Percentiles rank a stretch among this genome's conserved stretches.
phyloP scores from a whole-genome alignment of 179 eudicot species.

The Patellifolia procumbens region DNA sequence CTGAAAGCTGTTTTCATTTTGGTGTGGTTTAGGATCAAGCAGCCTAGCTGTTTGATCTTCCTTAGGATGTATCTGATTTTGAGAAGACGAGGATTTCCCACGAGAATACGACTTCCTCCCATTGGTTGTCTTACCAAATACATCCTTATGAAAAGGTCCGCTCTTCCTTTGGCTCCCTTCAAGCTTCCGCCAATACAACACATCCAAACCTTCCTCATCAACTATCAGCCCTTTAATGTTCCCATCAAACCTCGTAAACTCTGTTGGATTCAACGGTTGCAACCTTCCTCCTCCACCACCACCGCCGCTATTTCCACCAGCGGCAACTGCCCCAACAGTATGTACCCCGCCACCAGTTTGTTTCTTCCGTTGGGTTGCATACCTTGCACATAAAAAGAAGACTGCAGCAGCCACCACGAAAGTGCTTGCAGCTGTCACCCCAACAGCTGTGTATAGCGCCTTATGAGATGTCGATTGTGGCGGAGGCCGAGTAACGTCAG shows the following conservation, averaged over 20 bases:
- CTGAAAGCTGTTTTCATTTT: background rate
- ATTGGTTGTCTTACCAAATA: slow-evolving; percentile 11
- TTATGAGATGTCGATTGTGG: slow-evolving; percentile 39
- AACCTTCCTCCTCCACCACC: slow-evolving; percentile 24
- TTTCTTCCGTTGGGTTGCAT: slow-evolving; percentile 25
- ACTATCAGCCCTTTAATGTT: slow-evolving; percentile 67
- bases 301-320: slow-evolving; percentile 31
- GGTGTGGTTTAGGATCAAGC: slow-evolving; percentile 18
- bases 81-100: slow-evolving; percentile 39
- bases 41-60: slow-evolving; percentile 31
- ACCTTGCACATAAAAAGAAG: slow-evolving; percentile 44
- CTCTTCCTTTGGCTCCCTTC: slow-evolving; percentile 47
- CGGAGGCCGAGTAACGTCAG: background rate
- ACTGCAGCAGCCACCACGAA: slow-evolving; percentile 53
- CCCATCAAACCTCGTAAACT: slow-evolving; percentile 50
- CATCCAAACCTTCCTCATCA: slow-evolving; percentile 91
- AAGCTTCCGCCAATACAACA: slow-evolving; percentile 75
- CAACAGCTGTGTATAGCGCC: slow-evolving; percentile 60
- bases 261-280: slow-evolving; percentile 29
- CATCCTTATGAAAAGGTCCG: slow-evolving; percentile 42
- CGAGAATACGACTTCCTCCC: slow-evolving; percentile 20
- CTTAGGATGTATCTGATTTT: slow-evolving; percentile 29
- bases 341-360: slow-evolving; percentile 4
- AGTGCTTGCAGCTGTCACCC: slow-evolving; percentile 67
- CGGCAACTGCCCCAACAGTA: background rate